Conservation (phyloP, 148 eudicot species). For the Rhododendron kiyosumense region DNA sequence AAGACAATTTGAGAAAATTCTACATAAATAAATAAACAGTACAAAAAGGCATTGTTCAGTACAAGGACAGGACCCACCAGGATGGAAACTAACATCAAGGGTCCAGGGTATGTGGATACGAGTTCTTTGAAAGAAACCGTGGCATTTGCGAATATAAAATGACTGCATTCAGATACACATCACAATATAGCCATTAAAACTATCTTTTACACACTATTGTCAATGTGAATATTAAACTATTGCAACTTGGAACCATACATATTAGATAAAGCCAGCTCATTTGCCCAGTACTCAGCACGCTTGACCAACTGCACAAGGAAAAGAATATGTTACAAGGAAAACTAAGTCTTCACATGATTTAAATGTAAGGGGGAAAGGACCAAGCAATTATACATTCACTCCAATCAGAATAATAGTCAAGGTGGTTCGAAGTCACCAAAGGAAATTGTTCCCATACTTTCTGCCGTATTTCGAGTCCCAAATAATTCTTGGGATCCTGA, state of each 20-base stretch:
- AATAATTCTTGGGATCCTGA: conserved; percentile 51
- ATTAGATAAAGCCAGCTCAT: conserved; percentile 60
- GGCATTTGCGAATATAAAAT: conserved; percentile 84
- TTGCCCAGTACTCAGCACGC: conserved; percentile 80
- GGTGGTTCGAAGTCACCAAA: conserved; percentile 16
- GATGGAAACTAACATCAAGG: conserved; percentile 68
- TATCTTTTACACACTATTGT: not conserved
- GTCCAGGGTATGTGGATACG: conserved; percentile 86
- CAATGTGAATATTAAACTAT: conserved; percentile 5
- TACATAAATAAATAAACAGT: not conserved
- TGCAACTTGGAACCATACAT: conserved; percentile 40
- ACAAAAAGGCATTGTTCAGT: not conserved
- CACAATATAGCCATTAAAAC: conserved; percentile 11
- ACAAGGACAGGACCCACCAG: conserved; percentile 53
- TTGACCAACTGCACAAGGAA: conserved; percentile 61
- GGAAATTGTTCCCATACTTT: conserved; percentile 48
- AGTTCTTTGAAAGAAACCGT: conserved; percentile 74
- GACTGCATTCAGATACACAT: conserved; percentile 41
- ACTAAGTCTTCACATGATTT: not conserved
- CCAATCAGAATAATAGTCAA: conserved; percentile 1
- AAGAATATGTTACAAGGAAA: not conserved
- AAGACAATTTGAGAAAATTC: not conserved
- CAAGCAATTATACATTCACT: conserved; percentile 6
- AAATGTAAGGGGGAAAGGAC: conserved; percentile 5
- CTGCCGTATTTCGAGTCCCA: conserved; percentile 87